Base-by-base conservation (phyloP, 139 green algal genomes). In the Tetraselmis chui region DNA sequence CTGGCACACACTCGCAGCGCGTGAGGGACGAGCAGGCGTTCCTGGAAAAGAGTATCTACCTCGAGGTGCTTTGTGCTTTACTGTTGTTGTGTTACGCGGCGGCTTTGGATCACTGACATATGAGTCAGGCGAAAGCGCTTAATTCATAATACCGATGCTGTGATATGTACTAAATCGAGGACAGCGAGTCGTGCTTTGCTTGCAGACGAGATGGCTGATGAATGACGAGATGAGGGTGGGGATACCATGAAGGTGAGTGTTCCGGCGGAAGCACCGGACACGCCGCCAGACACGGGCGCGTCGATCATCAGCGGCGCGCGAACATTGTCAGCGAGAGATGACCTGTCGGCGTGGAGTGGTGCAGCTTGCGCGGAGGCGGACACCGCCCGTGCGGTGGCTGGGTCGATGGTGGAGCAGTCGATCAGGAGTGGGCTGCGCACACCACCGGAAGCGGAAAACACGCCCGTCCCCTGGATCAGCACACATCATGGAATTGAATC, bases 171-270 rank as follows among this genome's bases (percentile, higher is more conserved):
- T n/a, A n/a, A n/a, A n/a, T n/a, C n/a, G n/a, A n/a, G n/a, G n/a
- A n/a, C n/a, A n/a, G n/a, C n/a, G n/a, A n/a, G n/a, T n/a, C n/a
- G n/a, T n/a, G n/a, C n/a, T n/a, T n/a, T n/a, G n/a, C n/a, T n/a
- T n/a, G n/a, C n/a, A n/a, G n/a, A n/a, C n/a, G n/a, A n/a, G n/a
- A n/a, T n/a, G n/a, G n/a, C n/a, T n/a, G n/a, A n/a, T n/a, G n/a
- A n/a, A n/a, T n/a, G n/a, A n/a, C n/a, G n/a, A n/a, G n/a, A n/a
- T n/a, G n/a, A n/a, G n/a, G n/a, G n/a, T n/a, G n/a, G n/a, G n/a
- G n/a, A 30, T 28, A 93, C 90, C 92, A 96, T 95, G 86, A 96
- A 96, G 0, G 91, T 94, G 1, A 96, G 86, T 23, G 86, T 93
- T 32, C 85, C 92, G 75, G 83, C 85, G 28, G 89, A 78, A 22